Evolutionary conservation across 192 early-diverging fungal genomes (phyloP).

Genomic region (Funneliformis mosseae): DNA sequence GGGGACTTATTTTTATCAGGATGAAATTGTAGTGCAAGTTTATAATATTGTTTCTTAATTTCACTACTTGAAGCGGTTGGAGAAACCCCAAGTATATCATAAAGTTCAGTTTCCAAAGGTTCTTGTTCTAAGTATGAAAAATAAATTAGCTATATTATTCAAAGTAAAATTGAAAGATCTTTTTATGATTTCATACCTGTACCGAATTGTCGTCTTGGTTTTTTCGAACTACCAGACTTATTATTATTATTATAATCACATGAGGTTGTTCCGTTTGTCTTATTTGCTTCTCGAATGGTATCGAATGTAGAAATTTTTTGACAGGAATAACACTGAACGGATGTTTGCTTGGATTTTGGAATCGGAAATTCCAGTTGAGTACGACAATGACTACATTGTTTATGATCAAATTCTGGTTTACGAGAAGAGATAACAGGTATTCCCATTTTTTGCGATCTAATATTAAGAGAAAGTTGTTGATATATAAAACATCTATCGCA

Average conservation of each 20-base stretch:
- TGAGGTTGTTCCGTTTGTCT: conserved; percentile 36
- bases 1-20: conserved; percentile 85
- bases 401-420: conserved; percentile 58
- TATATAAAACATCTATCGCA: too few relatives aligned
- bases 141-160: background rate
- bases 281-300: conserved; percentile 39
- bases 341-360: conserved; percentile 38
- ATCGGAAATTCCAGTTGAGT: conserved; percentile 56
- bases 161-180: background rate
- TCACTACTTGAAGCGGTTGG: conserved; percentile 74
- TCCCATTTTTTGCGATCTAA: conserved; percentile 33
- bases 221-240: conserved; percentile 34
- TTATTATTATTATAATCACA: conserved; percentile 24
- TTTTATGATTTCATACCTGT: conserved; percentile 7
- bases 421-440: conserved; percentile 50
- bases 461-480: too few relatives aligned
- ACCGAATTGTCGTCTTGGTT: conserved; percentile 6
- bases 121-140: conserved; percentile 57
- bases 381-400: conserved; percentile 52
- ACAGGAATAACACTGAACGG: conserved; percentile 62
- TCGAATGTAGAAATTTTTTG: conserved; percentile 47
- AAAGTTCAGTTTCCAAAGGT: conserved; percentile 84
- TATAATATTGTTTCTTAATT: conserved; percentile 94
- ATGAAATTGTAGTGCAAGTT: conserved; percentile 82
- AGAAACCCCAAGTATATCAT: conserved; percentile 82